Percentiles rank a stretch among this genome's conserved stretches.
phyloP scores from a whole-genome alignment of 2,329 filamentous ascomycete species.

The Aspergillus sojae region DNA sequence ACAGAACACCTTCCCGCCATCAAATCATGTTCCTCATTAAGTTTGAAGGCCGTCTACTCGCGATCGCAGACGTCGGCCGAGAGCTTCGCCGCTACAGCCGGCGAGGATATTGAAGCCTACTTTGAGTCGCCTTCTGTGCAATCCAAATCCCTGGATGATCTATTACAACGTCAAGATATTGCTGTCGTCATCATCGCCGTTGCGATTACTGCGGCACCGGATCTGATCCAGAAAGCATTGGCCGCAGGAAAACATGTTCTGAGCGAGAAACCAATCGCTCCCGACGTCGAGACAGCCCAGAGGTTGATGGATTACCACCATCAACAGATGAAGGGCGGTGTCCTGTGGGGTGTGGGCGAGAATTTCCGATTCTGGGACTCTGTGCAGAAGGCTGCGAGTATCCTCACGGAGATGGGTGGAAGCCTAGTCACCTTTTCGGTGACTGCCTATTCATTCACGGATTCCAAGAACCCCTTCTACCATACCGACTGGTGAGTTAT shows the following conservation, averaged over 20 bases:
- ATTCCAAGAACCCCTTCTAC: slow-evolving; percentile 1
- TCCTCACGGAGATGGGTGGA: not conserved
- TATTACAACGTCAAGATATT: not conserved
- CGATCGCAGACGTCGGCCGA: not conserved
- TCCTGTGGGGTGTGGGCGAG: slow-evolving; percentile 8
- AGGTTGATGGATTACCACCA: not conserved
- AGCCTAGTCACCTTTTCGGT: not conserved
- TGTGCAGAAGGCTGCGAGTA: not conserved
- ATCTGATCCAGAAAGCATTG: slow-evolving; percentile 5
- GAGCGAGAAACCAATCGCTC: slow-evolving; percentile 57
- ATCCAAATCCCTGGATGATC: not conserved
- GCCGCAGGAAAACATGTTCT: slow-evolving; percentile 53
- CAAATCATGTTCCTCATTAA: not conserved
- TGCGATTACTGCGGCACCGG: not conserved
- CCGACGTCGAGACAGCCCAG: slow-evolving; percentile 31
- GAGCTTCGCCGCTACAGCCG: not conserved
- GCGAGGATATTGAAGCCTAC: not conserved
- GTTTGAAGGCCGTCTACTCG: slow-evolving; percentile 2
- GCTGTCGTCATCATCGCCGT: not conserved
- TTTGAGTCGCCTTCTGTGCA: not conserved
- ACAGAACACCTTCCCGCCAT: not conserved
- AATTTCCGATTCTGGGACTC: slow-evolving; percentile 4
- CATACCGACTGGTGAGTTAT: slow-evolving; percentile 51
- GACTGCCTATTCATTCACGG: not conserved
- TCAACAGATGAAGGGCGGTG: not conserved